Base-by-base conservation (phyloP, 768 basidiomycete genomes). In the Hysterangium stoloniferum region DNA sequence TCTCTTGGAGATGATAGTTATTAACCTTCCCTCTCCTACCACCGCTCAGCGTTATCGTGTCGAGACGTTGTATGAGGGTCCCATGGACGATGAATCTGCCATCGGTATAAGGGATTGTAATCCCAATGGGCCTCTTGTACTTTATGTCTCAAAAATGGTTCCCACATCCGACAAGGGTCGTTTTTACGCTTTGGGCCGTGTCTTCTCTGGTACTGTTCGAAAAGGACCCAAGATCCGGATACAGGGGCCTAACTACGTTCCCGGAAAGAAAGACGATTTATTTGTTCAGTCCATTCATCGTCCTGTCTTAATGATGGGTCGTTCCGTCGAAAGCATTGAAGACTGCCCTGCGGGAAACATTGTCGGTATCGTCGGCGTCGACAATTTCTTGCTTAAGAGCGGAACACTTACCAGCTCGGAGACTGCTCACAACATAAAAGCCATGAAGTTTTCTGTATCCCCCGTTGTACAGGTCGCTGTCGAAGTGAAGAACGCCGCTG, bases 71-170 rank as follows among this genome's bases (percentile, higher is more conserved):
- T 98, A 99, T 70, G 96, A 99, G 67, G 96, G 96, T 66, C 96
- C 96, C 62, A 92, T 97, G 92, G 96, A 99, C 71, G 96, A 99
- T 65, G 96, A 99, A 71, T 96, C 91, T 54, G 96, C 96, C 59
- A 91, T 98, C 59, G 90, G 82, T 73, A 94, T 99, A 75, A 84
- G 96, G 47, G 94, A 98, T 68, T 99, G 96, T 67, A 90, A 98
- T 72, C 86, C 96, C 67, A 85, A 83, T 38, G 96, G 84, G 46
- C 96, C 96, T 57, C 86, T 99, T 56, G 93, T 98, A 64, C 80
- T 95, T 57, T 99, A 99, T 72, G 77, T 99, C 72, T 98, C 96
- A 59, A 98, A 98, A 83, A 98, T 99, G 96, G 96, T 98, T 62
- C 96, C 96, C 56, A 97, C 96, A 35, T 96, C 96, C 59, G 96